phyloP scores from a whole-genome alignment of 2,329 filamentous ascomycete species.

The Calcarisporium arbuscula region DNA sequence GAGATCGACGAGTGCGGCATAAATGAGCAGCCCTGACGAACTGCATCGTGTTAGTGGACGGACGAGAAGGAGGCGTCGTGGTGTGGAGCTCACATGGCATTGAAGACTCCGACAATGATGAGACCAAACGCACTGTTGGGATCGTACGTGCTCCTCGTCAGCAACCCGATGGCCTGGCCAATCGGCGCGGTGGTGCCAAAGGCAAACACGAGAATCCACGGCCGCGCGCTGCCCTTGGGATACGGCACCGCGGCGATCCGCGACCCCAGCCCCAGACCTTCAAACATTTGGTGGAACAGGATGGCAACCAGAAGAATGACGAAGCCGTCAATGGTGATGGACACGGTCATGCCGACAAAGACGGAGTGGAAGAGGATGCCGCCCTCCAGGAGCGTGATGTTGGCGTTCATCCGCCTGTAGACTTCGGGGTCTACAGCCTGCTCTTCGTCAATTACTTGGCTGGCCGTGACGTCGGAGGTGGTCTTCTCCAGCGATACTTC shows the following conservation, averaged over 20 bases:
- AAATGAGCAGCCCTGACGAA: conserved; percentile 55
- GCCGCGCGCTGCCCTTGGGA: conserved; percentile 46
- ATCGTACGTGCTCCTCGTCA: conserved; percentile 51
- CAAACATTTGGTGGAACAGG: conserved; percentile 65
- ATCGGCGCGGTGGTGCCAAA: conserved; percentile 60
- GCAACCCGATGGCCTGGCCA: conserved; percentile 57
- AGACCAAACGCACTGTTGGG: conserved; percentile 57
- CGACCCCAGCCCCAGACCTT: conserved; percentile 62
- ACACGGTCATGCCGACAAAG: conserved; percentile 68
- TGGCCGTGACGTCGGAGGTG: too few species aligned
- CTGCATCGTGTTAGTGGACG: conserved; percentile 21
- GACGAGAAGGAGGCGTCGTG: background rate
- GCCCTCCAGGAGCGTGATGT: conserved; percentile 69
- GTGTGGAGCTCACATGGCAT: conserved; percentile 48
- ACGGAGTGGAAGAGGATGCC: conserved; percentile 76
- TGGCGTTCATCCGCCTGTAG: conserved; percentile 59
- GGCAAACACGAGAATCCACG: conserved; percentile 55
- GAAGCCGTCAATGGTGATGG: conserved; percentile 62
- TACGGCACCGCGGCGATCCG: conserved; percentile 64
- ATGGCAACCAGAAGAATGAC: conserved; percentile 62
- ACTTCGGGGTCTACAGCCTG: conserved; percentile 36
- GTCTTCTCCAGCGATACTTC: too few species aligned
- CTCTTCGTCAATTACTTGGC: conserved; percentile 40
- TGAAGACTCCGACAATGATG: conserved; percentile 59
- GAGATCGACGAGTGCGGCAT: conserved; percentile 57